Evolutionary conservation across 352 stramenopile species (phyloP).

Genomic region (Stramenopiles sp.): DNA sequence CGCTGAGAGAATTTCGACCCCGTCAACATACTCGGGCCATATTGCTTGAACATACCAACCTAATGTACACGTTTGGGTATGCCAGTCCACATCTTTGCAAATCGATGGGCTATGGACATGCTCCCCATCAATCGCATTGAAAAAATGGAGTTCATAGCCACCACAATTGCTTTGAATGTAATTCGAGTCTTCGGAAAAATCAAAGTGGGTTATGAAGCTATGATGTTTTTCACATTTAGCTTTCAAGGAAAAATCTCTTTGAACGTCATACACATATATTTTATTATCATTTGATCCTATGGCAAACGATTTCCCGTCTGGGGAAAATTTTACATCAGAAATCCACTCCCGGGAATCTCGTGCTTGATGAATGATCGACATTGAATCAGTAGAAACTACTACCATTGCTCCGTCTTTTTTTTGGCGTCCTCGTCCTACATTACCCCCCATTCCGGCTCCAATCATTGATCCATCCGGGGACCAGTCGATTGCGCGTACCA

Average conservation of each 20-base stretch:
- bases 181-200: slow-evolving; percentile 64
- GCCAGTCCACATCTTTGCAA: slow-evolving; percentile 60
- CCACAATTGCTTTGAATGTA: slow-evolving; percentile 55
- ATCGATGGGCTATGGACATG: slow-evolving; percentile 23
- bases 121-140: slow-evolving; percentile 24
- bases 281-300: slow-evolving; percentile 56
- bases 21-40: slow-evolving; percentile 21
- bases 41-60: slow-evolving; percentile 65
- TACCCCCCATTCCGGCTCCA: slow-evolving; percentile 55
- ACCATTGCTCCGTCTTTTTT: background rate
- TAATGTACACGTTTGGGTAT: slow-evolving; percentile 59
- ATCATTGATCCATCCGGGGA: slow-evolving; percentile 57
- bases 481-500: slow-evolving; percentile 54
- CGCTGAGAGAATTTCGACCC: background rate
- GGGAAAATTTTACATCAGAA: slow-evolving; percentile 52
- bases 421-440: slow-evolving; percentile 16
- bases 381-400: no score
- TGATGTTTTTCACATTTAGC: background rate
- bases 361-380: no score
- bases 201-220: slow-evolving; percentile 40
- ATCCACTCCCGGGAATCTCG: slow-evolving; percentile 57
- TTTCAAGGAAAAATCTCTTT: no score
- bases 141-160: slow-evolving; percentile 54
- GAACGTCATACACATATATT: slow-evolving; percentile 75
- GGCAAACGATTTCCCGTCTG: slow-evolving; percentile 58